phyloP scores from a whole-genome alignment of 2,329 filamentous ascomycete genomes.

The Sporothrix sp. region DNA sequence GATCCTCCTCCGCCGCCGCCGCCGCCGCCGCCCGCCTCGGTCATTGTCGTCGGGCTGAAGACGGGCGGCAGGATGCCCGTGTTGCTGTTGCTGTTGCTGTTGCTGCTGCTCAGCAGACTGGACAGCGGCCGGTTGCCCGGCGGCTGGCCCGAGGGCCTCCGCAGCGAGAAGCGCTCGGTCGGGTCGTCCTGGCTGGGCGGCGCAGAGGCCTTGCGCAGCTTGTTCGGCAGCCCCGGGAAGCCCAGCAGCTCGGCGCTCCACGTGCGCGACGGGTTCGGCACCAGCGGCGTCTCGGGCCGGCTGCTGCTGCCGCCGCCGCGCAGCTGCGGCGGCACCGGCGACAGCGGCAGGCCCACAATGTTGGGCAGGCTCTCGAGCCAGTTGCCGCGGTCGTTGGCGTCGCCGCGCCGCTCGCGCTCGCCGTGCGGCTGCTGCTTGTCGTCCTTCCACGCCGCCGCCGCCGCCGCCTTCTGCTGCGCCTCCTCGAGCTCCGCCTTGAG shows the following conservation, averaged over 20 bases:
- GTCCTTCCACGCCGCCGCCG: constrained; percentile 28
- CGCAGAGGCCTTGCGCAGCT: constrained; percentile 37
- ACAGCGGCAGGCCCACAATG: constrained; percentile 29
- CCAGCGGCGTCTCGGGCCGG: constrained; percentile 44
- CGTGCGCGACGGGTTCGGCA: constrained; percentile 38
- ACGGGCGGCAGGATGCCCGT: constrained; percentile 23
- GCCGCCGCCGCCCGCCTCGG: not conserved
- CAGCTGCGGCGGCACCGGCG: constrained; percentile 15
- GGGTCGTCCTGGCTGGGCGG: constrained; percentile 40
- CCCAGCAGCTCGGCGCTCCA: constrained; percentile 46
- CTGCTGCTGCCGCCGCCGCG: constrained; percentile 32
- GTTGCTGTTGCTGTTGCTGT: constrained; percentile 20
- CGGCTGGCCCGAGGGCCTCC: constrained; percentile 43
- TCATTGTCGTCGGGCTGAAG: constrained; percentile 34
- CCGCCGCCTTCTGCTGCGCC: constrained; percentile 32
- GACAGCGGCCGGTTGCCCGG: constrained; percentile 34
- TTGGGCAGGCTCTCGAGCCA: constrained; percentile 51
- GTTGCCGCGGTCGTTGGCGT: constrained; percentile 33
- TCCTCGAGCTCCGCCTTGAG: constrained; percentile 38
- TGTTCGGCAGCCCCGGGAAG: constrained; percentile 32
- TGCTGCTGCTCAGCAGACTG: constrained; percentile 26
- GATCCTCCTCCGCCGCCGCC: not conserved
- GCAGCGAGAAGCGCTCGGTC: constrained; percentile 31
- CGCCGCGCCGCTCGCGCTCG: constrained; percentile 11
- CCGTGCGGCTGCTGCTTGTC: constrained; percentile 15